phyloP scores from a whole-genome alignment of 139 green algal genomes.

The Chlorella sp. region DNA sequence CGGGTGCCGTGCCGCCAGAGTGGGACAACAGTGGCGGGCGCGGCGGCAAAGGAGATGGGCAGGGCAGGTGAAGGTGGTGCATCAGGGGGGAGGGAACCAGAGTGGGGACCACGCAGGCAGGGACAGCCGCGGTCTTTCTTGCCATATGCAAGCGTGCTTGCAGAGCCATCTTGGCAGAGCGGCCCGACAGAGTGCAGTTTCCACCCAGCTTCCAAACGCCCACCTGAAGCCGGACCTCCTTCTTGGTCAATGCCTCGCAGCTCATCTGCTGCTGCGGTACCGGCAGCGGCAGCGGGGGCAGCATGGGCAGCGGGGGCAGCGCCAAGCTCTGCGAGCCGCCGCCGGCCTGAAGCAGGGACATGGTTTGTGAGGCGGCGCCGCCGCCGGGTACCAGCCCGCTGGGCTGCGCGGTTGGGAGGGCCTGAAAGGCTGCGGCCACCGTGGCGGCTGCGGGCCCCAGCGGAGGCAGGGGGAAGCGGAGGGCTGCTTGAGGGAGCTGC shows the following conservation, averaged over 20 bases:
- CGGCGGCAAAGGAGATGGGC: neutral
- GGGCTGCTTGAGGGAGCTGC: neutral
- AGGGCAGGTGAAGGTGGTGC: neutral
- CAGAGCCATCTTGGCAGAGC: neutral
- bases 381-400: too few relatives aligned
- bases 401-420: neutral
- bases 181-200: neutral
- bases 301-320: conserved; percentile 3
- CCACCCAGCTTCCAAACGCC: neutral
- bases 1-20: neutral
- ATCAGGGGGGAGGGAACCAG: too few relatives aligned
- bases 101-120: too few relatives aligned
- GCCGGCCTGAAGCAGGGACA: neutral
- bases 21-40: neutral
- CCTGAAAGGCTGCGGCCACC: neutral
- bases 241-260: neutral
- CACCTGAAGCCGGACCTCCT: conserved; percentile 11
- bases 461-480: neutral
- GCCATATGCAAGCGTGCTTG: neutral
- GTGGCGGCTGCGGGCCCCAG: neutral
- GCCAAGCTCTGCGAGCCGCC: neutral
- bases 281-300: conserved; percentile 4
- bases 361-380: neutral
- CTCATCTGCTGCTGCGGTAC: neutral
- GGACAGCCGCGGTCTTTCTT: too few relatives aligned